These are phyloP conservation scores for Teratosphaeria epicoccoides DNA, from an alignment of 2,329 filamentous ascomycete genomes.

Conservation along the genomic window DNA sequence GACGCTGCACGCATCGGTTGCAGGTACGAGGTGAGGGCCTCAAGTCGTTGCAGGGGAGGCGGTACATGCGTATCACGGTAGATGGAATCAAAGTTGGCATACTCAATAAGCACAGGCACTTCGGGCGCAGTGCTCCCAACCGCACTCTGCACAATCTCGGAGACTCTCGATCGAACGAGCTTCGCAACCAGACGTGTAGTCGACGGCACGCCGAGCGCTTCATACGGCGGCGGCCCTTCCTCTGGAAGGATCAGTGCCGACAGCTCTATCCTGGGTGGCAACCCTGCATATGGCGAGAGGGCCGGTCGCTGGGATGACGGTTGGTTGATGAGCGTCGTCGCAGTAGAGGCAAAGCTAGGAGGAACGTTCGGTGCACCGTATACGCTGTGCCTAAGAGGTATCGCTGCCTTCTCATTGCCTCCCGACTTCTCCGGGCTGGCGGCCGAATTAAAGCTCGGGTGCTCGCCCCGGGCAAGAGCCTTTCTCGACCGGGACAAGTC, in stretches of 20 bases:
- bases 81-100: conserved; percentile 43
- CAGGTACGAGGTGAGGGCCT: conserved; percentile 26
- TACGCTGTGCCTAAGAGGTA: conserved; percentile 8
- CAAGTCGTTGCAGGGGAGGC: conserved; percentile 36
- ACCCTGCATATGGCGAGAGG: conserved; percentile 24
- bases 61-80: conserved; percentile 39
- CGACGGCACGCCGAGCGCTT: conserved; percentile 34
- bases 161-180: conserved; percentile 22
- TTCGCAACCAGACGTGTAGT: conserved; percentile 37
- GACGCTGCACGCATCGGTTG: conserved; percentile 25
- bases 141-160: conserved; percentile 20
- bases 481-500: conserved; percentile 60
- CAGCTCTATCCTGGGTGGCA: conserved; percentile 35
- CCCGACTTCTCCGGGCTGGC: conserved; percentile 5
- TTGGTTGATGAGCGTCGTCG: conserved; percentile 34
- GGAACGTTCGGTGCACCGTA: conserved; percentile 13
- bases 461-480: conserved; percentile 29
- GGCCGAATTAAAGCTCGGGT: conserved; percentile 22
- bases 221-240: conserved; percentile 40
- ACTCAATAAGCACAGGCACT: conserved; percentile 58
- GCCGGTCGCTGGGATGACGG: conserved; percentile 17
- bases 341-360: conserved; percentile 28
- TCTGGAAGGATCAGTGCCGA: conserved; percentile 34
- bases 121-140: conserved; percentile 26
- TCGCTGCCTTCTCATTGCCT: conserved; percentile 7